Conservation (phyloP, 2,329 filamentous ascomycete genomes). For the Calycina herbarum region DNA sequence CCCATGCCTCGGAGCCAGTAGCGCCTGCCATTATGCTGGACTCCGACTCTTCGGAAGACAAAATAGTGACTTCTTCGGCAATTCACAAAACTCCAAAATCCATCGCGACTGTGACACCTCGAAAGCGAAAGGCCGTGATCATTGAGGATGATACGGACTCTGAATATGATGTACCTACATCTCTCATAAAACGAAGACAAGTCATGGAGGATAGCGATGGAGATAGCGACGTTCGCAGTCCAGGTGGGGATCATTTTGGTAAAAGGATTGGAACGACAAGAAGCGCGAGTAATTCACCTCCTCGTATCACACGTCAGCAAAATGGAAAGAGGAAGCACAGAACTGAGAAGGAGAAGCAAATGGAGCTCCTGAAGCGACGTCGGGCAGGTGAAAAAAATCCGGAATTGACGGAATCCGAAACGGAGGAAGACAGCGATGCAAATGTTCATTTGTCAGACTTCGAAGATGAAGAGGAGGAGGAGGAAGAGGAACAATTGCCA, state of each 20-base stretch:
- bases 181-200: conserved; percentile 11
- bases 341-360: conserved; percentile 43
- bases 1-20: background rate
- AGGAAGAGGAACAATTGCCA: conserved; percentile 21
- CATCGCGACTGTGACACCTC: conserved; percentile 2
- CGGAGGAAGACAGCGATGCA: conserved; percentile 25
- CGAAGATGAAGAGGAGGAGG: conserved; percentile 46
- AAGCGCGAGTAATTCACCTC: background rate
- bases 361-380: conserved; percentile 43
- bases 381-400: conserved; percentile 43
- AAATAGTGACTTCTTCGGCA: conserved; percentile 22
- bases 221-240: background rate
- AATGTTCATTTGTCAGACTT: conserved; percentile 50
- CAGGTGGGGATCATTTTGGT: background rate
- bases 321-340: conserved; percentile 33
- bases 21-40: background rate
- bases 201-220: background rate
- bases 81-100: conserved; percentile 7
- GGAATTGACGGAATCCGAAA: conserved; percentile 41
- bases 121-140: conserved; percentile 15
- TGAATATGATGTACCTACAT: conserved; percentile 5
- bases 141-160: conserved; percentile 15
- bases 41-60: background rate
- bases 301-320: conserved; percentile 25
- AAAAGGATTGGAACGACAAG: background rate